Conservation (phyloP, 2,329 filamentous ascomycete genomes). For the Tolypocladium tropicale region DNA sequence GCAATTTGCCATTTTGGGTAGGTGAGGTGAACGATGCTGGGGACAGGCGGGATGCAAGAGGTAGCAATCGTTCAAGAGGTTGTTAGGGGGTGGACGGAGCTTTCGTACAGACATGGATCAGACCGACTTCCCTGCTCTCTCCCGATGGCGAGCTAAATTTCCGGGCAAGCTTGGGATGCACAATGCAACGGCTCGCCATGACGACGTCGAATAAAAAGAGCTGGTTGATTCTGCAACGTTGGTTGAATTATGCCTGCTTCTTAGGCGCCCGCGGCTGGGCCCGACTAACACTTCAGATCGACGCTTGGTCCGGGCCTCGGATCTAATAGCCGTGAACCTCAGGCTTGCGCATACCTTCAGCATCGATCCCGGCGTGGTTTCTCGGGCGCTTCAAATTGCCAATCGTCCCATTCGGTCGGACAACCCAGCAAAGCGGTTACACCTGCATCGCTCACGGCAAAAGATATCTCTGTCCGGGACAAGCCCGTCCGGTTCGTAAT, state of each 20-base stretch:
- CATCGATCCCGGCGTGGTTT: not conserved
- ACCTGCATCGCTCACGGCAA: not conserved
- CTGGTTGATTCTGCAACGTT: not conserved
- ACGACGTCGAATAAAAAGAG: not conserved
- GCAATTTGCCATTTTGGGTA: constrained; percentile 1
- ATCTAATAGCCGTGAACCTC: not conserved
- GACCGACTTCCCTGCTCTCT: constrained; percentile 1
- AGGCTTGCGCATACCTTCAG: not conserved
- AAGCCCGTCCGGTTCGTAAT: not conserved
- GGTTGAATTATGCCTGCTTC: not conserved
- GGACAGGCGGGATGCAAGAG: not conserved
- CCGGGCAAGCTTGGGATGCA: constrained; percentile 1
- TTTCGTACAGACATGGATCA: not conserved
- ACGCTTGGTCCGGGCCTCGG: not conserved
- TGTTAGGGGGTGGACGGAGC: not conserved
- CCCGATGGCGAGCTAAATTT: constrained; percentile 8
- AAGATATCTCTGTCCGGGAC: not conserved
- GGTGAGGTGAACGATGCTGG: not conserved
- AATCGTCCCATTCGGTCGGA: not conserved
- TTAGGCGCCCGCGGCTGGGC: not conserved
- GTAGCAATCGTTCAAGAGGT: not conserved
- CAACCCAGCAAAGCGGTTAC: not conserved
- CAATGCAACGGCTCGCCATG: not conserved
- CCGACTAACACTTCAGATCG: not conserved
- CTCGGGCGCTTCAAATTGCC: too few species aligned